Evolutionary conservation across 352 stramenopile species (phyloP).

Genomic region (Phytophthora litchii): DNA sequence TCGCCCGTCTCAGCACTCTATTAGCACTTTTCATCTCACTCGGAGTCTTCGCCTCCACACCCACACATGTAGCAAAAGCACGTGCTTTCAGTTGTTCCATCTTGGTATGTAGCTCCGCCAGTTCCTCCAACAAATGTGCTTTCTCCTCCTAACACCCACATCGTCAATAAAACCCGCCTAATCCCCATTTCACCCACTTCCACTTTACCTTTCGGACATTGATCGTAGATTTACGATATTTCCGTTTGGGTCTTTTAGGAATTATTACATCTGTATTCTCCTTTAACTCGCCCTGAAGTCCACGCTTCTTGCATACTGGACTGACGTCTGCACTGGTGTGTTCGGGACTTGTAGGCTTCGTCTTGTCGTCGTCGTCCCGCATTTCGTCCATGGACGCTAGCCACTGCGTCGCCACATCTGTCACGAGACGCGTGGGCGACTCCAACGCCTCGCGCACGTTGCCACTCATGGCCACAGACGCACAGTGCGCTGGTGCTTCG

Average conservation of each 20-base stretch:
- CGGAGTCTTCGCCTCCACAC: conserved; percentile 20
- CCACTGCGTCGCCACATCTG: conserved; percentile 31
- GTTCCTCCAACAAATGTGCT: conserved; percentile 33
- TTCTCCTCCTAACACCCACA: conserved; percentile 37
- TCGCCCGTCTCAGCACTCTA: conserved; percentile 29
- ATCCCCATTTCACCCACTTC: not conserved
- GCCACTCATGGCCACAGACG: conserved; percentile 12
- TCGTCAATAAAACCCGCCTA: conserved; percentile 12
- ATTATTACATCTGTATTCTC: not conserved
- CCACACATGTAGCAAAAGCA: conserved; percentile 21
- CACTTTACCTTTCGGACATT: conserved; percentile 34
- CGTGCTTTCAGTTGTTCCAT: conserved; percentile 33
- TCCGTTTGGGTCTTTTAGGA: conserved; percentile 29
- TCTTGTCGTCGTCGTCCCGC: conserved; percentile 24
- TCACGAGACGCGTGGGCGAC: conserved; percentile 32
- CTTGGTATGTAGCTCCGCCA: conserved; percentile 35
- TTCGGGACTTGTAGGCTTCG: not conserved
- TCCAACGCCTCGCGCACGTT: conserved; percentile 19
- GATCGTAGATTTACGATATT: conserved; percentile 40
- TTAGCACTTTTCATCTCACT: conserved; percentile 36
- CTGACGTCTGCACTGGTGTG: conserved; percentile 4
- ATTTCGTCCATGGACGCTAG: conserved; percentile 32
- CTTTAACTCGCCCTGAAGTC: not conserved
- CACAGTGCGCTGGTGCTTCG: conserved; percentile 19
- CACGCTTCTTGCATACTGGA: conserved; percentile 18